phyloP scores from a whole-genome alignment of 768 basidiomycete genomes.

The Mycena kentingensis region DNA sequence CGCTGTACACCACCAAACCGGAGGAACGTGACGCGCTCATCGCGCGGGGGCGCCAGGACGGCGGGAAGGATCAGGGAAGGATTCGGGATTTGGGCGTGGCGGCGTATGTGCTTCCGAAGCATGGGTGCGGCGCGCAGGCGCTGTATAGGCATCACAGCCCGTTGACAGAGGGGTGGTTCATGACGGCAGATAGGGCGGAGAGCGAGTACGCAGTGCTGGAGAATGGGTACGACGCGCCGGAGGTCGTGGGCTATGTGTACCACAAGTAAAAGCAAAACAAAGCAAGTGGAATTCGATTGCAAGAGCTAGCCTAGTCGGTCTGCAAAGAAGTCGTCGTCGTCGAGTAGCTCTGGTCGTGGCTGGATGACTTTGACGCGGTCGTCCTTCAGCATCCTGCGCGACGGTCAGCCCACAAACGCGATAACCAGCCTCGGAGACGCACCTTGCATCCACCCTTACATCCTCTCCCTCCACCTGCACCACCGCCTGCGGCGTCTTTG shows the following conservation, averaged over 20 bases:
- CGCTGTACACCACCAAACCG: background rate
- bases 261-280: no score
- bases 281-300: no score
- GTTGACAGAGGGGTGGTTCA: constrained; percentile 3
- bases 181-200: background rate
- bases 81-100: background rate
- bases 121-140: background rate
- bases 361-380: constrained; percentile 64
- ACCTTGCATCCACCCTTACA: constrained; percentile 85
- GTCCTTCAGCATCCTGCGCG: constrained; percentile 86
- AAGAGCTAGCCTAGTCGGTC: constrained; percentile 18
- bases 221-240: background rate
- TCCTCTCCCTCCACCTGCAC: constrained; percentile 92
- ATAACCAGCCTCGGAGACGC: constrained; percentile 27
- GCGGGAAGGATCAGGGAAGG: background rate
- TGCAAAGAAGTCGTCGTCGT: constrained; percentile 53
- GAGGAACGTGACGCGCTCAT: background rate
- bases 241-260: background rate
- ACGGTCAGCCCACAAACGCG: background rate
- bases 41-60: background rate
- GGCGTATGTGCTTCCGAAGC: background rate
- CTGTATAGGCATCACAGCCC: background rate
- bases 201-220: constrained; percentile 1
- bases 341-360: constrained; percentile 64
- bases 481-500: no score